Conservation (phyloP, 768 basidiomycete species). For the Kwoniella sp. region DNA sequence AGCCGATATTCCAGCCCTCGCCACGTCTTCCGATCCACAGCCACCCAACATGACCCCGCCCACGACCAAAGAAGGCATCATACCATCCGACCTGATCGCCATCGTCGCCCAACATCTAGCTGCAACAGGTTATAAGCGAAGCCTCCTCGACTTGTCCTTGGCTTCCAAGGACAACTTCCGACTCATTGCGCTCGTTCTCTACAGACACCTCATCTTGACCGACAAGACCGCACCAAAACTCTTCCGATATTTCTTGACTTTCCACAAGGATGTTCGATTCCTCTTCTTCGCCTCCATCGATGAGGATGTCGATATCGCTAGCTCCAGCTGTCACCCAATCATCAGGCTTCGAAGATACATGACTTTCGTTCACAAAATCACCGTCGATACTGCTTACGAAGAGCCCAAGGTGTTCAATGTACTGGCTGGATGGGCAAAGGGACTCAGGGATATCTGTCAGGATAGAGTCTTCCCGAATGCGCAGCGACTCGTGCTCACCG, state of each 20-base stretch:
- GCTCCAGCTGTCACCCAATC: neutral
- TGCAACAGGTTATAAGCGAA: neutral
- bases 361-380: slow-evolving; percentile 4
- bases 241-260: neutral
- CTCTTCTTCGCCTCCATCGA: slow-evolving; percentile 7
- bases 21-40: neutral
- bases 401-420: neutral
- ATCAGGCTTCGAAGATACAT: slow-evolving; percentile 8
- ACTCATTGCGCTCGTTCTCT: slow-evolving; percentile 11
- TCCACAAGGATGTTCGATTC: slow-evolving; percentile 1
- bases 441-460: neutral
- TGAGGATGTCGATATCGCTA: slow-evolving; percentile 2
- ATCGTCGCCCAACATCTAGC: neutral
- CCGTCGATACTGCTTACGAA: slow-evolving; percentile 5
- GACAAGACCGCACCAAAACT: slow-evolving; percentile 3
- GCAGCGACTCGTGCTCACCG: slow-evolving; percentile 4
- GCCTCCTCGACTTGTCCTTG: slow-evolving; percentile 2
- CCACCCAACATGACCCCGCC: neutral
- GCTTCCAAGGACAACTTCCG: slow-evolving; percentile 7
- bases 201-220: slow-evolving; percentile 14
- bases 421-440: slow-evolving; percentile 2
- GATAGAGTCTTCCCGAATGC: slow-evolving; percentile 5
- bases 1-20: slow-evolving; percentile 1
- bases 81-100: neutral
- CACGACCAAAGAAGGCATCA: neutral